Percentiles rank a stretch among this genome's conserved stretches.
These are phyloP conservation scores for Plectosphaerella plurivora DNA, from an alignment of 2,329 filamentous ascomycete species.

Conservation along the genomic window DNA sequence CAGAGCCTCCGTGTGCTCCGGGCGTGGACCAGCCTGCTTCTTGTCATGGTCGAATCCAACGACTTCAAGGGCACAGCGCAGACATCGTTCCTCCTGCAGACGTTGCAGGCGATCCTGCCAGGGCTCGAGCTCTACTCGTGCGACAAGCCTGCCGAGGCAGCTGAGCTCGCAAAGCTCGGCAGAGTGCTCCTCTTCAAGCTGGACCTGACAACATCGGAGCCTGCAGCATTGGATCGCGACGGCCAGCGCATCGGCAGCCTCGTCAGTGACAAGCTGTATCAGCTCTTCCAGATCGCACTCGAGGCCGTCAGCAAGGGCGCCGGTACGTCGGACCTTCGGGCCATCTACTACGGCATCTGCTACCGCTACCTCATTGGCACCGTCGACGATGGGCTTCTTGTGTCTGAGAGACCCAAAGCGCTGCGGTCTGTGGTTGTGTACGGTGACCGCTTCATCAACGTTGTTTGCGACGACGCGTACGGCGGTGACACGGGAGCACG, in stretches of 20 bases:
- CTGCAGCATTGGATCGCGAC: slow-evolving; percentile 33
- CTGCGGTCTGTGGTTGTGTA: slow-evolving; percentile 65
- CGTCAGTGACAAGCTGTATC: slow-evolving; percentile 83
- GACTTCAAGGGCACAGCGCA: slow-evolving; percentile 71
- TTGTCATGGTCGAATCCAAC: slow-evolving; percentile 77
- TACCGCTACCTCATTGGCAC: slow-evolving; percentile 79
- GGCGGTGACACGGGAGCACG: slow-evolving; percentile 77
- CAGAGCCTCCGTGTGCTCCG: slow-evolving; percentile 65
- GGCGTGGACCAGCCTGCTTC: slow-evolving; percentile 80
- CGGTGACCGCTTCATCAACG: slow-evolving; percentile 77
- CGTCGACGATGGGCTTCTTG: slow-evolving; percentile 44
- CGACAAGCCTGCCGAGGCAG: slow-evolving; percentile 63
- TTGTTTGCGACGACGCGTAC: slow-evolving; percentile 90
- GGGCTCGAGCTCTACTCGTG: slow-evolving; percentile 76
- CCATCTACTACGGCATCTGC: slow-evolving; percentile 87
- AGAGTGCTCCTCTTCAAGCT: slow-evolving; percentile 69
- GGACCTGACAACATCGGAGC: slow-evolving; percentile 44
- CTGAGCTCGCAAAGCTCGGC: slow-evolving; percentile 73
- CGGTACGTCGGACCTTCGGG: slow-evolving; percentile 66
- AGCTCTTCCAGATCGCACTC: slow-evolving; percentile 84
- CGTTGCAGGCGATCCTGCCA: slow-evolving; percentile 81
- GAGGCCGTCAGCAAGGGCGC: slow-evolving; percentile 72
- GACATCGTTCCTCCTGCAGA: slow-evolving; percentile 77
- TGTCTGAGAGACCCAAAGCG: slow-evolving; percentile 51
- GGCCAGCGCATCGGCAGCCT: slow-evolving; percentile 58